Base-by-base conservation (phyloP, 1,139 yeast species). In the Yamadazyma oceani region DNA sequence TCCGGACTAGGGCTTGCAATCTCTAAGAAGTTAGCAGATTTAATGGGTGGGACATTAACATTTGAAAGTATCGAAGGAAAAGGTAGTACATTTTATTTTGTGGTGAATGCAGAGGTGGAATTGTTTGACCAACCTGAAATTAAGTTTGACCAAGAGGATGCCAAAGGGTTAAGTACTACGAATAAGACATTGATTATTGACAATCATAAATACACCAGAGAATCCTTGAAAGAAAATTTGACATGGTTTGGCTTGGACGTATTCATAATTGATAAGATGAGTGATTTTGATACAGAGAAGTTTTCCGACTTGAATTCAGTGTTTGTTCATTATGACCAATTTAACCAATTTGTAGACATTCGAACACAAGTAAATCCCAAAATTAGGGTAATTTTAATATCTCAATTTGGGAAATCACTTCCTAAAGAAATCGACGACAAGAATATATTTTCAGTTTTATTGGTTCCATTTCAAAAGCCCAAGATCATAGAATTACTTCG, bases 1-100 rank as follows among this genome's bases (percentile, higher is more conserved):
- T 67, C 82, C 0, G 85, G 85, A 0, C 58, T 79, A 14, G 84
- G 85, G 1, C 57, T 79, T 32, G 79, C 83, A 0, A 78, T 79
- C 35, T 75, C 81, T 13, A 78, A 77, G 49, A 76, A 75, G 51
- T 60, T 78, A 23, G 75, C 78, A 1, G 81, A 77, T 39, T 53
- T 77, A 25, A 78, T 79, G 84, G 80, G 80, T 25, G 84, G 84
- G 1, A 60, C 60, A 6, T 61, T 79, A 25, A 63, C 73, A 3
- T 76, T 76, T 50, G 77, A 74, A 22, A 74, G 80, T 48, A 55
- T 50, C 9, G 80, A 74, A 46, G 78, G 78, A 2, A 56, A 58
- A 23, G 84, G 85, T 0, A 72, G 81, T 2, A 70, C 73, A 0
- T 79, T 78, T 43, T 64, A 59, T 46, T 73, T 78, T 43, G 58